Conservation (phyloP, 352 stramenopile genomes). For the Blastocystis sp. region DNA sequence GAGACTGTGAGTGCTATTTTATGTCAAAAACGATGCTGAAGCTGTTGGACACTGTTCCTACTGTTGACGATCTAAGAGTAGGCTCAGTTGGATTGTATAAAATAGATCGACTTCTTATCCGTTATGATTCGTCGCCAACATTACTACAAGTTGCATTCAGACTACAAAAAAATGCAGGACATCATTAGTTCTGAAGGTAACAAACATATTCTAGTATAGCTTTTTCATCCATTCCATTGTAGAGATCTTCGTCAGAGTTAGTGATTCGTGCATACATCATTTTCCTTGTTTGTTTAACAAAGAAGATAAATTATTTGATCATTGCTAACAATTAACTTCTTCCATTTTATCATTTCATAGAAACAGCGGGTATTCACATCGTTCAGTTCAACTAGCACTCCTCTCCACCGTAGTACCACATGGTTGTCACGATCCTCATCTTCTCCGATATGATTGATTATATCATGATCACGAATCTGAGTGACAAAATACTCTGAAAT, state of each 20-base stretch:
- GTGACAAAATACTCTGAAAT: neutral
- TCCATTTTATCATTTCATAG: slow-evolving; percentile 11
- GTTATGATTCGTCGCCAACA: slow-evolving; percentile 34
- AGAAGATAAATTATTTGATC: neutral
- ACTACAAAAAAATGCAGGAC: neutral
- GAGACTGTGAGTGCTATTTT: neutral
- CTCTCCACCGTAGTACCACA: neutral
- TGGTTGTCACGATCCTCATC: neutral
- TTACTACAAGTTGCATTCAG: neutral
- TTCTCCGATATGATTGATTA: neutral
- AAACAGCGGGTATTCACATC: slow-evolving; percentile 22
- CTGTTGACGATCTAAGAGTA: neutral
- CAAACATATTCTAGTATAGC: neutral
- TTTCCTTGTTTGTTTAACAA: neutral
- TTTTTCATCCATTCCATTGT: neutral
- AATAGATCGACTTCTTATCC: neutral
- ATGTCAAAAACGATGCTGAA: neutral
- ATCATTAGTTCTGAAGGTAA: neutral
- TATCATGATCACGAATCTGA: neutral
- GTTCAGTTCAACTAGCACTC: neutral
- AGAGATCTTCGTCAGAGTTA: neutral
- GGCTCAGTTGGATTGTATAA: neutral
- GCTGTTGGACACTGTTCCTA: neutral
- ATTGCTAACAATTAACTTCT: neutral
- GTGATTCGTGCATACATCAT: slow-evolving; percentile 38